phyloP scores from a whole-genome alignment of 192 early-diverging fungal genomes.

The Coemansia sp. region DNA sequence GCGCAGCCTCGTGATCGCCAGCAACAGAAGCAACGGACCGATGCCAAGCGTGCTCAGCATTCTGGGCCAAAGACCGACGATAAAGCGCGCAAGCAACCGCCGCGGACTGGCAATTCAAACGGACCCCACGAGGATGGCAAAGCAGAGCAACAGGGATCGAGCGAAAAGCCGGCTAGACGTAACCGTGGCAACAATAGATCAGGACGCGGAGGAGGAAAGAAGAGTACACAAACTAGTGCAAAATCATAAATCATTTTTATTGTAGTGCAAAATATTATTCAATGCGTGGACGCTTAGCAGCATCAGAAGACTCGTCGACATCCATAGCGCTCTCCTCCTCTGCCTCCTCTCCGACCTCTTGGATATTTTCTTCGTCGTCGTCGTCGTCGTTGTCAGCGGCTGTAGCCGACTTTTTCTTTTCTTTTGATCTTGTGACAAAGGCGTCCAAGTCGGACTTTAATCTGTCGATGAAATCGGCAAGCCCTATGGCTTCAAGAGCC shows the following conservation, averaged over 20 bases:
- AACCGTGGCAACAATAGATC: constrained; percentile 10
- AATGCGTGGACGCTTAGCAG: constrained; percentile 11
- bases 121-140: constrained; percentile 1
- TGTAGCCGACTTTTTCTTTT: constrained; percentile 28
- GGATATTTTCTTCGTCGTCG: too few relatives aligned
- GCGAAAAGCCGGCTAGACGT: constrained; percentile 8
- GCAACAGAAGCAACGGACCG: not conserved
- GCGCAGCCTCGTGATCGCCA: not conserved
- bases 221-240: not conserved
- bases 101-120: not conserved
- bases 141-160: not conserved
- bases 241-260: too few relatives aligned
- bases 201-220: not conserved
- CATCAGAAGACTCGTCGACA: not conserved
- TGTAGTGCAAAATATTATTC: not conserved
- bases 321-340: constrained; percentile 10
- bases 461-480: constrained; percentile 39
- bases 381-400: not conserved
- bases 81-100: not conserved
- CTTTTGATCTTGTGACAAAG: constrained; percentile 9
- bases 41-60: not conserved
- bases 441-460: constrained; percentile 28
- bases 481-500: constrained; percentile 41
- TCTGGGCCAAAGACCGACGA: not conserved
- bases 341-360: constrained; percentile 11